Conservation (phyloP, 495 filamentous ascomycete genomes). For the Mytilinidion resinicola region DNA sequence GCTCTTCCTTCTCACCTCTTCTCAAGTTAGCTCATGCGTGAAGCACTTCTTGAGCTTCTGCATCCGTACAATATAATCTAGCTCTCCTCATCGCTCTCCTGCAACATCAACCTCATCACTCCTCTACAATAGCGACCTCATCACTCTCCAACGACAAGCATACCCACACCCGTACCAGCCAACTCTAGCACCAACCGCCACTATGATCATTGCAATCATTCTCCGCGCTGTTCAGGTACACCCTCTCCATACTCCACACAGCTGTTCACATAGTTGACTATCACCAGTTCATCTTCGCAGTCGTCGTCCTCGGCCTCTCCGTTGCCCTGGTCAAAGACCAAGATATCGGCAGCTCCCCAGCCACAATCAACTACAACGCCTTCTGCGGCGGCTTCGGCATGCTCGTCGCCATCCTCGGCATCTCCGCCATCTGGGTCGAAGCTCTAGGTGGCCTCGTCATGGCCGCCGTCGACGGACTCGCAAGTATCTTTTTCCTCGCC, state of each 20-base stretch:
- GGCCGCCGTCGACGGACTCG: slow-evolving; percentile 1
- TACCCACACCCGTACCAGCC: not conserved
- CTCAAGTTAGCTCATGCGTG: not conserved
- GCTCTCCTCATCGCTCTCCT: not conserved
- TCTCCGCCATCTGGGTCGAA: slow-evolving; percentile 1
- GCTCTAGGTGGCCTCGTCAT: not conserved
- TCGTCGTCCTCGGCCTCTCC: slow-evolving; percentile 44
- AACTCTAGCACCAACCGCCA: not conserved
- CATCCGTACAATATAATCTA: not conserved
- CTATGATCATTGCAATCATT: not conserved
- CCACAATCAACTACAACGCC: slow-evolving; percentile 1
- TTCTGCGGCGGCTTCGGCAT: slow-evolving; percentile 11
- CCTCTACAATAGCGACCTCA: not conserved
- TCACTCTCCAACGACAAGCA: not conserved
- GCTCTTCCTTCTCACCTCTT: not conserved
- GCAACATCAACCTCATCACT: not conserved
- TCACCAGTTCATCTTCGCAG: slow-evolving; percentile 39
- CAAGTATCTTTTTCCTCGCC: slow-evolving; percentile 7
- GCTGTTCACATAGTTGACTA: not conserved
- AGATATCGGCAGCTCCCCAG: slow-evolving; percentile 1
- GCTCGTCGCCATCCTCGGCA: not conserved
- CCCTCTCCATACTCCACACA: not conserved
- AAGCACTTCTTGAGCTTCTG: not conserved
- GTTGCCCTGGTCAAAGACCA: slow-evolving; percentile 43
- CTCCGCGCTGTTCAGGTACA: not conserved